Evolutionary conservation across 179 eudicot species (phyloP).

Genomic region (Heliamphora pulchella): DNA sequence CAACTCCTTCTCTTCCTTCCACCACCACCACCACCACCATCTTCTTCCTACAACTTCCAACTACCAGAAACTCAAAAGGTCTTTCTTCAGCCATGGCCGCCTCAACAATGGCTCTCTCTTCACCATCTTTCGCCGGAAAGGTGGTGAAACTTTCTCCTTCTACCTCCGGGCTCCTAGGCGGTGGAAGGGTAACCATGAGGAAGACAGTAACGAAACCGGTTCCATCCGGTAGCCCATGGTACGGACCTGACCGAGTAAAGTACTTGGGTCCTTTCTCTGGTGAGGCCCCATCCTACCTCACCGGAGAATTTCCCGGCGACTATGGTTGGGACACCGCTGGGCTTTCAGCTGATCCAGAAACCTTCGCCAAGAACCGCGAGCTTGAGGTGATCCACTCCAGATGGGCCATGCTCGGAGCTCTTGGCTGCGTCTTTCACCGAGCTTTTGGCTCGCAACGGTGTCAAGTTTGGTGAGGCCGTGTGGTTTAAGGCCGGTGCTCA

Average conservation of each 20-base stretch:
- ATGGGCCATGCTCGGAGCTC: conserved; percentile 20
- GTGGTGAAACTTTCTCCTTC: conserved; percentile 27
- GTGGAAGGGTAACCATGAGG: conserved; percentile 32
- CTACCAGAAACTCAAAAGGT: not conserved
- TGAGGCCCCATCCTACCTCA: conserved; percentile 41
- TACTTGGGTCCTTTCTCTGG: conserved; percentile 30
- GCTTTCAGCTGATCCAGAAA: conserved; percentile 28
- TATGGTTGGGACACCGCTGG: conserved; percentile 30
- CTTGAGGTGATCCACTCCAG: conserved; percentile 15
- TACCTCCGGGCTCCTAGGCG: conserved; percentile 21
- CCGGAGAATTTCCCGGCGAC: conserved; percentile 30
- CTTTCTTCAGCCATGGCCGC: conserved; percentile 19
- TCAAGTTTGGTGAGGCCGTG: conserved; percentile 33
- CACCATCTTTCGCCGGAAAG: conserved; percentile 34
- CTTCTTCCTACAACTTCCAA: not conserved
- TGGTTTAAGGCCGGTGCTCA: too few relatives aligned
- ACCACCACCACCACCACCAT: not conserved
- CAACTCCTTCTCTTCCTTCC: not conserved
- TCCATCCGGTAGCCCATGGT: conserved; percentile 39
- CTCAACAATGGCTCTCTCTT: conserved; percentile 39
- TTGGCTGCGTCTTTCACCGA: conserved; percentile 62
- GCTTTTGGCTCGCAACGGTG: conserved; percentile 59
- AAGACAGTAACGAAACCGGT: conserved; percentile 24
- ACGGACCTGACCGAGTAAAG: conserved; percentile 25
- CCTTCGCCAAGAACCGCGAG: conserved; percentile 20